Conservation (phyloP, 371 early-diverging fungal species). For the Syncephalastrum sp. region DNA sequence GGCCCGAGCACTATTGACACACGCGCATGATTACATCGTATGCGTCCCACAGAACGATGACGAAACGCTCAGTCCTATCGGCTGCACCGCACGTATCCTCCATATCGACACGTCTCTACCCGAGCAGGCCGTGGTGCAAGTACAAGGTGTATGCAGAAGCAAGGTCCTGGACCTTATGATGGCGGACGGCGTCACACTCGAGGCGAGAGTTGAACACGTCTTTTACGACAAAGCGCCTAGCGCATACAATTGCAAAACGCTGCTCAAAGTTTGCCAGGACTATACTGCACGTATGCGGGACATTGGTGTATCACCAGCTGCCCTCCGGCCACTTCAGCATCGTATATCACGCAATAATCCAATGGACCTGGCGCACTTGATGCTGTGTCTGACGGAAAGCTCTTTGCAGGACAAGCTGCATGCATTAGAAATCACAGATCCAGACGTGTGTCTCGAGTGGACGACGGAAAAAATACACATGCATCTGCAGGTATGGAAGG, state of each 20-base stretch:
- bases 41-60: conserved; percentile 21
- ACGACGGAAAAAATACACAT: conserved; percentile 59
- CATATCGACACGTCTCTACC: conserved; percentile 25
- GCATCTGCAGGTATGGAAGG: conserved; percentile 63
- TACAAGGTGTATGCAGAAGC: conserved; percentile 38
- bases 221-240: neutral
- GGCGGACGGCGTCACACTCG: conserved; percentile 8
- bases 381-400: conserved; percentile 67
- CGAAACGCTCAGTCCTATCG: conserved; percentile 18
- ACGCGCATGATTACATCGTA: conserved; percentile 14
- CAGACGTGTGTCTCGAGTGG: conserved; percentile 50
- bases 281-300: conserved; percentile 55
- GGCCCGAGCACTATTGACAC: conserved; percentile 8
- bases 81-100: conserved; percentile 30
- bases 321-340: conserved; percentile 59
- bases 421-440: conserved; percentile 55
- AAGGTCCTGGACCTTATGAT: conserved; percentile 23
- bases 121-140: conserved; percentile 14
- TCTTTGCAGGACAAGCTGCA: conserved; percentile 66
- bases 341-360: conserved; percentile 30
- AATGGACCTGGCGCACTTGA: conserved; percentile 57
- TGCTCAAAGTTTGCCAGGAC: conserved; percentile 55
- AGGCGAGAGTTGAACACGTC: conserved; percentile 22
- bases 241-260: conserved; percentile 10
- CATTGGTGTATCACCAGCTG: conserved; percentile 60